Evolutionary conservation across 345 rosid genomes (phyloP).

Genomic region (Hibiscus trionum): DNA sequence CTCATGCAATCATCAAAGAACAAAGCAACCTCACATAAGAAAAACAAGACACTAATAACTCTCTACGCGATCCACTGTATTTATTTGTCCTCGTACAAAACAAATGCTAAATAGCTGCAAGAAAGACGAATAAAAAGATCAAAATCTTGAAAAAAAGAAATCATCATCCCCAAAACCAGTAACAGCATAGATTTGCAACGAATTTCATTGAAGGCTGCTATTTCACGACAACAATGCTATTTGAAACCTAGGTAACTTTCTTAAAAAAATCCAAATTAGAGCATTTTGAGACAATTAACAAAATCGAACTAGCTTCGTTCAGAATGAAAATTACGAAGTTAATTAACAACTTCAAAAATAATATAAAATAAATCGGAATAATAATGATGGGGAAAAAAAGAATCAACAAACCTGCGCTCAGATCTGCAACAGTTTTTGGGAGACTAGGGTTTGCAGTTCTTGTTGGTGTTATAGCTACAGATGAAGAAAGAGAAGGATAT

Average conservation of each 20-base stretch:
- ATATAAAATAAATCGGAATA: background rate
- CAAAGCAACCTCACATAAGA: background rate
- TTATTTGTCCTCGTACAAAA: too few species aligned
- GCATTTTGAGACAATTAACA: background rate
- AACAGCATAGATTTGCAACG: background rate
- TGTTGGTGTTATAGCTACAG: background rate
- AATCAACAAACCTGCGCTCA: background rate
- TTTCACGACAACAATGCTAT: too few species aligned
- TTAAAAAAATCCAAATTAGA: background rate
- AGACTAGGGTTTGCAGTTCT: constrained; percentile 10
- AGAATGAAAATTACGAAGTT: background rate
- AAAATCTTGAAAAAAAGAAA: background rate
- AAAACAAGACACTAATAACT: too few species aligned
- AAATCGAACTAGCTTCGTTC: background rate
- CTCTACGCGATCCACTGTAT: too few species aligned
- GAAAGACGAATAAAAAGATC: too few species aligned
- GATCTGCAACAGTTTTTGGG: constrained; percentile 11
- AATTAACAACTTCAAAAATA: background rate
- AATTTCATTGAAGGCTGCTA: background rate
- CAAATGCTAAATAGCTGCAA: background rate
- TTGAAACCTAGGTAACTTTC: too few species aligned
- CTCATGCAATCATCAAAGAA: constrained; percentile 1
- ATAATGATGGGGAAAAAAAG: background rate
- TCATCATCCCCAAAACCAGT: background rate
- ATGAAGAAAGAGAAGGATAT: background rate